Base-by-base conservation (phyloP, 495 filamentous ascomycete species). In the Extremus antarcticus region DNA sequence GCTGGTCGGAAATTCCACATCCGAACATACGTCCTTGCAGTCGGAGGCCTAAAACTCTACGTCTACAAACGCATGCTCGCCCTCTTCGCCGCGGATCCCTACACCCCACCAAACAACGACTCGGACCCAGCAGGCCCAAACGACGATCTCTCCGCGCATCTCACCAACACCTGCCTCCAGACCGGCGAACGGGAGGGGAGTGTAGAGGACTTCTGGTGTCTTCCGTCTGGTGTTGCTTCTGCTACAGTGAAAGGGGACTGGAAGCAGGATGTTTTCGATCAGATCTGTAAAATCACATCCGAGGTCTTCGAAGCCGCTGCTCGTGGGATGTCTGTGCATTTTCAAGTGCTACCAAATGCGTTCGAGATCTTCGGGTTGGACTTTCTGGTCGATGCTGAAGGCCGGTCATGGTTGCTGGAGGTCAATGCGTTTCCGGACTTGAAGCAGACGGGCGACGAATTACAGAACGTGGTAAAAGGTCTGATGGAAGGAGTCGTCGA, bases 371-470 rank as follows among this genome's bases (percentile, higher is more conserved):
- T 85, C 64, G 92, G 92, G 0, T 62, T 97, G 22, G 92, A 98
- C 65, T 98, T 94, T 65, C 61, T 98, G 57, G 82, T 95, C 13
- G 87, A 90, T 66, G 76, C 68, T 3, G 46, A 57, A 2, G 81
- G 81, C 0, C 75, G 54, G 2, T 78, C 81, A 20, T 95, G 78
- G 76, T 68, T 97, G 63, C 68, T 98, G 50, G 92, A 98, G 74
- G 78, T 94, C n/a, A 98, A 98, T 71, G 86, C 91, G 0, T 98
- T 90, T 68, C 92, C 92, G 45, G 92, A 98, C 70, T 96, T 96
- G 63, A 79, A 69, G 63, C 91, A 96, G 78, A 95, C 88, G 13
- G 91, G 92, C 1, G 81, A 79, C 11, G 79, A 83, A 47, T 67
- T 90, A 54, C 82, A 73, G 62, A 77, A 72, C 3, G 68, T 96